Conservation (phyloP, 2,329 filamentous ascomycete genomes). For the Helotiales sp. region DNA sequence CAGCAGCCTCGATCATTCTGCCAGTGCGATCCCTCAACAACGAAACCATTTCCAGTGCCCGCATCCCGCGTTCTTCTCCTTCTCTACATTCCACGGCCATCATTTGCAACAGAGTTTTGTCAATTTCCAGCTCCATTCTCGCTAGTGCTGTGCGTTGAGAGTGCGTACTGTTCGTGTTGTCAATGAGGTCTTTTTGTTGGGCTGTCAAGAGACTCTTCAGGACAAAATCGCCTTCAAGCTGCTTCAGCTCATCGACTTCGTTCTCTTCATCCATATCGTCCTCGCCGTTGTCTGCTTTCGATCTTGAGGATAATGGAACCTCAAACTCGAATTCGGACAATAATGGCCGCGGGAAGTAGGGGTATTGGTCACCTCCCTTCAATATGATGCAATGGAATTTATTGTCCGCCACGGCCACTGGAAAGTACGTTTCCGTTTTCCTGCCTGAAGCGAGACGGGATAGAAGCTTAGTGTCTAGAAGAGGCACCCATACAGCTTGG, state of each 20-base stretch:
- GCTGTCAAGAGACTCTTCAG: conserved; percentile 73
- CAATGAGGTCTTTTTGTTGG: conserved; percentile 76
- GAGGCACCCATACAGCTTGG: conserved; percentile 87
- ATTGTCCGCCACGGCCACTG: conserved; percentile 86
- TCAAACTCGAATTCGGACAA: conserved; percentile 94
- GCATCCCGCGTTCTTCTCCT: conserved; percentile 92
- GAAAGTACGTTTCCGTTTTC: conserved; percentile 92
- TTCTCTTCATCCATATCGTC: conserved; percentile 47
- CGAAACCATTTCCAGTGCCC: conserved; percentile 86
- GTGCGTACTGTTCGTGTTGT: conserved; percentile 67
- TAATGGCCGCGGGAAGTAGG: conserved; percentile 88
- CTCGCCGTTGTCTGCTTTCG: conserved; percentile 45
- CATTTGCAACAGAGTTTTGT: conserved; percentile 89
- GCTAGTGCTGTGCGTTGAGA: conserved; percentile 70
- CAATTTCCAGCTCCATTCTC: conserved; percentile 79
- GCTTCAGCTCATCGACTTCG: conserved; percentile 57
- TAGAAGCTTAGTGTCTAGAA: conserved; percentile 86
- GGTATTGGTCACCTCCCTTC: conserved; percentile 91
- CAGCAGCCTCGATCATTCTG: conserved; percentile 88
- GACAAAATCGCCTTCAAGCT: conserved; percentile 82
- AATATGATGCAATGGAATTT: conserved; percentile 99
- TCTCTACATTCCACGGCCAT: conserved; percentile 89
- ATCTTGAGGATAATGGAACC: conserved; percentile 72
- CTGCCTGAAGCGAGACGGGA: conserved; percentile 81
- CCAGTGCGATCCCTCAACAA: conserved; percentile 85